Evolutionary conservation across 257 asterid species (phyloP).

Genomic region (Capsicum baccatum): DNA sequence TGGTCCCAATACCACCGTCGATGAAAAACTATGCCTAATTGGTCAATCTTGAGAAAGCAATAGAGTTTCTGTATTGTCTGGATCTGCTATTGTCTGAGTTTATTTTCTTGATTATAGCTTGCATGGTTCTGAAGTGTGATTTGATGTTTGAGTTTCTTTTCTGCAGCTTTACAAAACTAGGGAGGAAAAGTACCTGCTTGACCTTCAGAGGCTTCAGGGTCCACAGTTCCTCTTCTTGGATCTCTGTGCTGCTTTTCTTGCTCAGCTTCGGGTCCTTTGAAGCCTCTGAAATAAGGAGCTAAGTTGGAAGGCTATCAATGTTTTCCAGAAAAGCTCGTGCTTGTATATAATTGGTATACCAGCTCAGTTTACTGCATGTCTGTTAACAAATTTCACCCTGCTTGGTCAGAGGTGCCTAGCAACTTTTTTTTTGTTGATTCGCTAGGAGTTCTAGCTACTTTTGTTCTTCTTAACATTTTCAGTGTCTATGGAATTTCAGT

Average conservation of each 20-base stretch:
- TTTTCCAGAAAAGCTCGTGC: constrained; percentile 38
- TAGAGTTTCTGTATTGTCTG: background rate
- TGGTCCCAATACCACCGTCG: background rate
- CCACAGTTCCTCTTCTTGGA: constrained; percentile 85
- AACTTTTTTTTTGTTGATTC: constrained; percentile 38
- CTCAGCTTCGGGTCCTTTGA: constrained; percentile 85
- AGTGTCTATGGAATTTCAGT: constrained; percentile 18
- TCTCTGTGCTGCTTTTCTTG: constrained; percentile 87
- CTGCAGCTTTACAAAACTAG: constrained; percentile 87
- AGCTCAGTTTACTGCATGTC: constrained; percentile 30
- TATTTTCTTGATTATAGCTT: background rate
- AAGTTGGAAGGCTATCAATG: constrained; percentile 29
- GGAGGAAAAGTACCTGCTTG: constrained; percentile 86
- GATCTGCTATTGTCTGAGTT: background rate
- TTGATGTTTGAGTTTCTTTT: constrained; percentile 30
- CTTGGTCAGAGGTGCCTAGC: constrained; percentile 41
- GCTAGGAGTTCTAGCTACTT: constrained; percentile 42
- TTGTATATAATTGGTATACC: constrained; percentile 51
- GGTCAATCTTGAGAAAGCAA: background rate
- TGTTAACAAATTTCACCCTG: constrained; percentile 31
- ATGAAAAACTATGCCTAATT: background rate
- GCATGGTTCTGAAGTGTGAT: constrained; percentile 17
- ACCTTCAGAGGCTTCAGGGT: constrained; percentile 87
- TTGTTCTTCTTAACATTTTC: background rate
- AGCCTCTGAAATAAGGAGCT: background rate